phyloP scores from a whole-genome alignment of 202 grass and related monocot species.

The Zizania palustris region DNA sequence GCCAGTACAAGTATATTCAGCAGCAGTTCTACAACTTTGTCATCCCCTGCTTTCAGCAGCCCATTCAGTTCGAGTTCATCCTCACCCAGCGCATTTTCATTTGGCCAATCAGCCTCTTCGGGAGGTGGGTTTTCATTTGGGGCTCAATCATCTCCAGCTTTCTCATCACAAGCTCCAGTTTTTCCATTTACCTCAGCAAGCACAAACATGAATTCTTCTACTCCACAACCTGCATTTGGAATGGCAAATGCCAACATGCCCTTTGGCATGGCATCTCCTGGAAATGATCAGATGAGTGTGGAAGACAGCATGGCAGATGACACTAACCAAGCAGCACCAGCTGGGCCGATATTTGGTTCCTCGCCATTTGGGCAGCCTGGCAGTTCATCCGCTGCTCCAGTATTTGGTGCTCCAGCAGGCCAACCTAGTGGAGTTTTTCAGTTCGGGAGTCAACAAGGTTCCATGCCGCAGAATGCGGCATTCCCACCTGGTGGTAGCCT shows the following conservation, averaged over 20 bases:
- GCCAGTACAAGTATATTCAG: constrained; percentile 59
- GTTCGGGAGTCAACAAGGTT: constrained; percentile 63
- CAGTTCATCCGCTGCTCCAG: constrained; percentile 41
- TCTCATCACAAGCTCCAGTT: constrained; percentile 50
- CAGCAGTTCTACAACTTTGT: constrained; percentile 36
- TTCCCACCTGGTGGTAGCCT: constrained; percentile 60
- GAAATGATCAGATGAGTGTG: constrained; percentile 88
- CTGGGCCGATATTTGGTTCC: constrained; percentile 47
- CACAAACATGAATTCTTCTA: constrained; percentile 49
- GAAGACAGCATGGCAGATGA: constrained; percentile 92
- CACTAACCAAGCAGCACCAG: constrained; percentile 48
- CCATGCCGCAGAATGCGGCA: constrained; percentile 43
- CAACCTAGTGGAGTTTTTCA: constrained; percentile 60
- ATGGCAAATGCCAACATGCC: constrained; percentile 44
- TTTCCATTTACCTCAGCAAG: constrained; percentile 58
- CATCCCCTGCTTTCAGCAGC: constrained; percentile 48
- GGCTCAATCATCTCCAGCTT: constrained; percentile 46
- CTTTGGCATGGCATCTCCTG: constrained; percentile 55
- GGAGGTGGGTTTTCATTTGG: constrained; percentile 68
- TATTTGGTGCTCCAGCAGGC: constrained; percentile 54
- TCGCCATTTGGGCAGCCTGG: constrained; percentile 58
- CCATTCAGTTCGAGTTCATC: constrained; percentile 59
- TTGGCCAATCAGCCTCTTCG: constrained; percentile 60
- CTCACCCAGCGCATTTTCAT: constrained; percentile 49
- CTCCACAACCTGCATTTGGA: constrained; percentile 64